Evolutionary conservation across 73 alveolate species (phyloP), one percentile per base, ranked within the genome.

Genomic region (Tetrahymena thermophila): DNA sequence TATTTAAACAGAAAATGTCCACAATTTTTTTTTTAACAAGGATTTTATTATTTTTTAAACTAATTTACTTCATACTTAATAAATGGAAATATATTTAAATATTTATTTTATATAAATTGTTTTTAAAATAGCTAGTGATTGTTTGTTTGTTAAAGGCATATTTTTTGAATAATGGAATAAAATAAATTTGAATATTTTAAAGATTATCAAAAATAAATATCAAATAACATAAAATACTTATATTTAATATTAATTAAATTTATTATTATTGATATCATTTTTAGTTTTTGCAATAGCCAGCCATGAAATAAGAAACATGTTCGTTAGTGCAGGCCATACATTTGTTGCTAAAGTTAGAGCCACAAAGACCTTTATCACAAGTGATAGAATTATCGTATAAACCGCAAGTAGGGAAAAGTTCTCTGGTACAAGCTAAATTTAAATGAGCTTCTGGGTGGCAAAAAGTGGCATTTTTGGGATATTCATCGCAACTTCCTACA

Each of bases 371-470:
- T 21, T 35, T 35, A 10, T 40, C 17, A 25, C 96, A 94, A 31
- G 35, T 38, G 35, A 56, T 55, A 35, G 83, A 56, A n/a, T 71
- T 2, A 23, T 23, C 57, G n/a, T 71, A 94, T 16, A 94, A 35
- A 35, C 96, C 96, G 56, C 96, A 94, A 58, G 85, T 35, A 23
- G 96, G 96, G 85, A 38, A 38, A 94, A 11, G 71, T 71, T 71
- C 89, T 71, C 37, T 71, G 11, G 89, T 28, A n/a, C 89, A 71
- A 7, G 40, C 37, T 71, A 19, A 19, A 19, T 71, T 8, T 15
- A 19, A 31, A 21, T 31, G 37, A 71, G 89, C 35, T 19, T 71
- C 89, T 3, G 89, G 89, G 37, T 71, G 89, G 89, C 89, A 71
- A 34, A 71, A 71, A 28, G 35, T 23, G 11, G 42, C 89, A 23